Evolutionary conservation across 2,329 filamentous ascomycete genomes (phyloP).

Genomic region (Emmonsiellopsis sp.): DNA sequence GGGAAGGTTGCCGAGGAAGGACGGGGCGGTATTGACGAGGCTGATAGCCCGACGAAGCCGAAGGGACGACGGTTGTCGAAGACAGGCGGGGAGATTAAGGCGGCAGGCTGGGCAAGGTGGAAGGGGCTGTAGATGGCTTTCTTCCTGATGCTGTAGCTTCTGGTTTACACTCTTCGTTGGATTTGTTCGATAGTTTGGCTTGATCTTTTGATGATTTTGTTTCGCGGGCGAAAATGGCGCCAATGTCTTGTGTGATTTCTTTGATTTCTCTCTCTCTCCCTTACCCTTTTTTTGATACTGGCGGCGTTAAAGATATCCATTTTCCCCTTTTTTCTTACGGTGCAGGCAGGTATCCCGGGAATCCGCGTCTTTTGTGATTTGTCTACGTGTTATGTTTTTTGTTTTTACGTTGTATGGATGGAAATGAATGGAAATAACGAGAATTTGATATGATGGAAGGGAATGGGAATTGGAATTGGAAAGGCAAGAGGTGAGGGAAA

Average conservation of each 20-base stretch:
- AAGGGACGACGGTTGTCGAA: constrained; percentile 8
- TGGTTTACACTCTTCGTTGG: background rate
- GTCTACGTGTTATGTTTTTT: too few relatives aligned
- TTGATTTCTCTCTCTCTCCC: background rate
- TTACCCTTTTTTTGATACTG: background rate
- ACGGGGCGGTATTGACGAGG: constrained; percentile 19
- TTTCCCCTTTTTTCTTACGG: too few relatives aligned
- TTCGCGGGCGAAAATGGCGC: too few relatives aligned
- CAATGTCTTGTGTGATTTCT: background rate
- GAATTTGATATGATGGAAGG: too few relatives aligned
- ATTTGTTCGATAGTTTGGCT: background rate
- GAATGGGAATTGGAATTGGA: too few relatives aligned
- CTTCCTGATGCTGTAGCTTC: background rate
- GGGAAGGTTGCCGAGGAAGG: constrained; percentile 40
- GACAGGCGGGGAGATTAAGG: constrained; percentile 17
- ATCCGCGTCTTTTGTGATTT: too few relatives aligned
- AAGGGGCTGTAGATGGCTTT: constrained; percentile 28
- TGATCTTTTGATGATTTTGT: background rate
- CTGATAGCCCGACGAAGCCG: constrained; percentile 8
- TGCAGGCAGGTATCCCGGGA: too few relatives aligned
- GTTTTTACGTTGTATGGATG: too few relatives aligned
- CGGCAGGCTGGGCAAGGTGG: constrained; percentile 39
- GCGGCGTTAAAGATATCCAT: too few relatives aligned
- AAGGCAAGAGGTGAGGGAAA: too few relatives aligned
- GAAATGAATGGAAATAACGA: too few relatives aligned